These are phyloP conservation scores for Plasmopara halstedii DNA, from an alignment of 352 stramenopile genomes.

Conservation along the genomic window DNA sequence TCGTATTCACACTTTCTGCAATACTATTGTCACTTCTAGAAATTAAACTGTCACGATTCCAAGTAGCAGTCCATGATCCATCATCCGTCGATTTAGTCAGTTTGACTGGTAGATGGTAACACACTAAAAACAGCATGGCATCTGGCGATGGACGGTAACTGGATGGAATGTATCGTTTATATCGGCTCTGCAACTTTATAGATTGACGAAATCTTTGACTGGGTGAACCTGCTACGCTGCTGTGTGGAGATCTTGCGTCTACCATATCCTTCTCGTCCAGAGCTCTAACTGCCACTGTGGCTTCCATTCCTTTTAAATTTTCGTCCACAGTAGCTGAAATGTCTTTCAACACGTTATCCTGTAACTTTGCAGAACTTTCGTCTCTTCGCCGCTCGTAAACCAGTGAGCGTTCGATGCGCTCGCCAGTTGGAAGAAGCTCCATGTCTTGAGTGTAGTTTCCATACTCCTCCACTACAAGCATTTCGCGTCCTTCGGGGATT, in stretches of 20 bases:
- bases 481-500: constrained; percentile 70
- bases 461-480: constrained; percentile 73
- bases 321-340: not conserved
- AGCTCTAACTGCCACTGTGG: constrained; percentile 2
- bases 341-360: constrained; percentile 10
- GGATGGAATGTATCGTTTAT: constrained; percentile 69
- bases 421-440: constrained; percentile 49
- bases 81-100: constrained; percentile 56
- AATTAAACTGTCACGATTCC: constrained; percentile 91
- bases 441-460: constrained; percentile 58
- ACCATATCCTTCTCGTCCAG: constrained; percentile 10
- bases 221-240: constrained; percentile 28
- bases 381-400: constrained; percentile 46
- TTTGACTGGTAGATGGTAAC: constrained; percentile 90
- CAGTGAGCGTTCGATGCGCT: constrained; percentile 47
- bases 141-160: constrained; percentile 55
- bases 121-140: constrained; percentile 85
- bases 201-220: constrained; percentile 48
- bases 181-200: constrained; percentile 71
- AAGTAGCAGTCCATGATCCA: constrained; percentile 77
- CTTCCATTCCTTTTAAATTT: constrained; percentile 6
- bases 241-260: constrained; percentile 19
- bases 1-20: constrained; percentile 77
- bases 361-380: constrained; percentile 8
- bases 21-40: constrained; percentile 84